Conservation (phyloP, 1,139 yeast species). For the Wickerhamiella pararugosa region DNA sequence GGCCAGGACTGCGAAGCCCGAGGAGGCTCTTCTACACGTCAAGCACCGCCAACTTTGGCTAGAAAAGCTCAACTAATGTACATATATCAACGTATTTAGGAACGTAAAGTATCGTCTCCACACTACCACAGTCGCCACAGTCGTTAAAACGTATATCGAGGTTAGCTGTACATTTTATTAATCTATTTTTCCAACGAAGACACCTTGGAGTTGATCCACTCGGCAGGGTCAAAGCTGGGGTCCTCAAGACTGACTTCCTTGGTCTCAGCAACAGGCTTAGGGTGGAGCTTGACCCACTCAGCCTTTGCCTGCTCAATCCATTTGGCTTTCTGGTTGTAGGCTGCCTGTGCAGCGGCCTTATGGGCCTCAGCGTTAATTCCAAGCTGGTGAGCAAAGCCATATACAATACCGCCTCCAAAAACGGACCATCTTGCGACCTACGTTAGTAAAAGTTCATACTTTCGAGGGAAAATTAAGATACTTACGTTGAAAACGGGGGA, state of each 20-base stretch:
- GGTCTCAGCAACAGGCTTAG: slow-evolving; percentile 27
- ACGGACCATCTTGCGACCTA: slow-evolving; percentile 87
- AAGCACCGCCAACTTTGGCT: slow-evolving; percentile 14
- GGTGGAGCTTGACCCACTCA: slow-evolving; percentile 63
- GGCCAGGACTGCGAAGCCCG: slow-evolving; percentile 17
- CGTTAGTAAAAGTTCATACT: slow-evolving; percentile 1
- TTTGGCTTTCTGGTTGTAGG: slow-evolving; percentile 53
- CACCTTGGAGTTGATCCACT: slow-evolving; percentile 23
- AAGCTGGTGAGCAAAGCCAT: slow-evolving; percentile 80
- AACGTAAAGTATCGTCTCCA: too few relatives aligned
- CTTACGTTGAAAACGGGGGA: slow-evolving; percentile 16
- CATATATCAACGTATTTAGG: too few relatives aligned
- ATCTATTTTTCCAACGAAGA: slow-evolving; percentile 9
- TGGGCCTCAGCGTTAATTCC: slow-evolving; percentile 47
- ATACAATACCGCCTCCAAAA: slow-evolving; percentile 74
- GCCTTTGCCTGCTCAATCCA: slow-evolving; percentile 79
- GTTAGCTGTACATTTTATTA: too few relatives aligned
- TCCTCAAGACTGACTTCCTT: slow-evolving; percentile 63
- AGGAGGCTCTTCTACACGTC: slow-evolving; percentile 15
- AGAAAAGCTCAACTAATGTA: not conserved
- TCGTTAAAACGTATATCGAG: too few relatives aligned
- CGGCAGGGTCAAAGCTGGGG: slow-evolving; percentile 74
- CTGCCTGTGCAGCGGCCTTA: slow-evolving; percentile 41
- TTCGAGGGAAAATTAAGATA: not conserved
- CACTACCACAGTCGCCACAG: too few relatives aligned